Evolutionary conservation across 1,284 basidiomycete species (phyloP).

Genomic region (Pyrrhoderma noxium): DNA sequence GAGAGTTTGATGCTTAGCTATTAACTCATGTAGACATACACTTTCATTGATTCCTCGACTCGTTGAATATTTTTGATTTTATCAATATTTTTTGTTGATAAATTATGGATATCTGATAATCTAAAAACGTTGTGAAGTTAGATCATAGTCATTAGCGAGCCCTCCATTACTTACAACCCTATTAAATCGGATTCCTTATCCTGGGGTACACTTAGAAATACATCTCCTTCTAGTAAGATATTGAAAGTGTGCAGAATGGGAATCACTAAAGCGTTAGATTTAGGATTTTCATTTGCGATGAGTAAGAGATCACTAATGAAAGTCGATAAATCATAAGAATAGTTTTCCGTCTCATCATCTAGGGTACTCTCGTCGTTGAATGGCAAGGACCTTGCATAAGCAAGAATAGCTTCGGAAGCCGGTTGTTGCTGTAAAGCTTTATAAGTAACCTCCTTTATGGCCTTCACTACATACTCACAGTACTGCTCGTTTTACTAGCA

Average conservation of each 20-base stretch:
- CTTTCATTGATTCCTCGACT: constrained; percentile 71
- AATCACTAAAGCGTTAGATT: constrained; percentile 65
- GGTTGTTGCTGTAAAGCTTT: constrained; percentile 51
- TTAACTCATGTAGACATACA: constrained; percentile 40
- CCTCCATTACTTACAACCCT: constrained; percentile 23
- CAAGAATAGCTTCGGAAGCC: constrained; percentile 51
- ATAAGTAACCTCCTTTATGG: no score
- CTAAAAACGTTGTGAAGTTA: constrained; percentile 28
- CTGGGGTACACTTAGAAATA: constrained; percentile 39
- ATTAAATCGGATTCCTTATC: constrained; percentile 45
- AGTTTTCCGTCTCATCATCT: neutral
- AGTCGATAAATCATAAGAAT: constrained; percentile 37
- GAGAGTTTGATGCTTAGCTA: constrained; percentile 14
- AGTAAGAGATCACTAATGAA: constrained; percentile 50
- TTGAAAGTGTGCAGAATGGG: constrained; percentile 74
- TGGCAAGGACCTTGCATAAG: constrained; percentile 51
- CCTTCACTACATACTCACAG: constrained; percentile 42
- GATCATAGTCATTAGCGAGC: constrained; percentile 14
- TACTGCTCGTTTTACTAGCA: constrained; percentile 75
- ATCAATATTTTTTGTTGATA: constrained; percentile 52
- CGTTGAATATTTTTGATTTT: constrained; percentile 75
- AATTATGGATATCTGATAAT: constrained; percentile 36
- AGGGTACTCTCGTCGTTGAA: constrained; percentile 21
- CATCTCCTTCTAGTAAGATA: constrained; percentile 61
- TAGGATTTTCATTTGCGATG: constrained; percentile 45